These are phyloP conservation scores for Lactarius tabidus DNA, from an alignment of 768 basidiomycete genomes.

Conservation along the genomic window DNA sequence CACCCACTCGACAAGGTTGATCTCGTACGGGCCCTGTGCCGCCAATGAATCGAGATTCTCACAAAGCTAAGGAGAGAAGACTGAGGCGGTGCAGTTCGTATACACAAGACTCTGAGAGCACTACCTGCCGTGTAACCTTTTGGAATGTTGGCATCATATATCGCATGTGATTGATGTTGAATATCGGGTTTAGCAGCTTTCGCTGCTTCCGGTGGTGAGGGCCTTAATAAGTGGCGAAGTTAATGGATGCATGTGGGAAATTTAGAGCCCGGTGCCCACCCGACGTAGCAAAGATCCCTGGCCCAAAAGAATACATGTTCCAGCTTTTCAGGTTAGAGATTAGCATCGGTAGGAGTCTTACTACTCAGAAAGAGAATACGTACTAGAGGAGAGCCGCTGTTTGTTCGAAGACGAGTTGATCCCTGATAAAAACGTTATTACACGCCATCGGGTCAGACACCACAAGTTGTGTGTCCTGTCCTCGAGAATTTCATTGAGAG, in stretches of 20 bases:
- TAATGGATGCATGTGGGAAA: neutral
- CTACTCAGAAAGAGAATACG: neutral
- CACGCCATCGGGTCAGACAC: neutral
- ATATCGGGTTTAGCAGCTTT: constrained; percentile 1
- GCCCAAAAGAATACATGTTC: neutral
- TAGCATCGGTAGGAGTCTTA: neutral
- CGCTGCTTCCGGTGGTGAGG: neutral
- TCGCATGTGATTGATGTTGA: constrained; percentile 11
- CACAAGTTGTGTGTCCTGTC: neutral
- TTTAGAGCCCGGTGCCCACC: neutral
- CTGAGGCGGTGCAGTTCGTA: neutral
- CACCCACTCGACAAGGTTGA: constrained; percentile 3
- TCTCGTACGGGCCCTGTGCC: neutral
- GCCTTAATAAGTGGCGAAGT: neutral
- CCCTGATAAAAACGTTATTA: neutral
- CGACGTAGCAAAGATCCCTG: neutral
- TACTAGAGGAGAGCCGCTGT: neutral
- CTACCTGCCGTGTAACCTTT: neutral
- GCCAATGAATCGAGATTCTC: neutral
- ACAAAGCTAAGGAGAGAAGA: neutral
- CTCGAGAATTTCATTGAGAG: no score
- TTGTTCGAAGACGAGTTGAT: constrained; percentile 3
- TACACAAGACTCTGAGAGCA: neutral
- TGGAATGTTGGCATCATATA: constrained; percentile 9
- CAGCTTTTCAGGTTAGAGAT: neutral